A percentile compares a stretch with the other conserved stretches of the same genome.
Evolutionary conservation across 495 filamentous ascomycete species (phyloP).

Genomic region (Rusavskia elegans): DNA sequence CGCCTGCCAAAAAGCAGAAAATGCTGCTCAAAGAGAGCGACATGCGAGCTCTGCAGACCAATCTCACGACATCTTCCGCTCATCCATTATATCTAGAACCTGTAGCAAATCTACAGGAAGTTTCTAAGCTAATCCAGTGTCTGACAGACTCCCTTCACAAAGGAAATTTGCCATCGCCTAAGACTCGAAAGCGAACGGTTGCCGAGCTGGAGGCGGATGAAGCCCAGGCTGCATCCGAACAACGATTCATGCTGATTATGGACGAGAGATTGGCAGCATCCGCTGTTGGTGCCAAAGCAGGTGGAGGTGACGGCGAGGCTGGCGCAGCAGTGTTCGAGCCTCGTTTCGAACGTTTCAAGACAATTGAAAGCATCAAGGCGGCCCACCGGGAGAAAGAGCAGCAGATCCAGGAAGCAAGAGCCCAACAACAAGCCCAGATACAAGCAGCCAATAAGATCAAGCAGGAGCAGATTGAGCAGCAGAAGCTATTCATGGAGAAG

Average conservation of each 20-base stretch:
- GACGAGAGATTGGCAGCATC: conserved; percentile 61
- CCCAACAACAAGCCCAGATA: conserved; percentile 33
- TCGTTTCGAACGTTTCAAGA: conserved; percentile 79
- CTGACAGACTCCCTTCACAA: conserved; percentile 62
- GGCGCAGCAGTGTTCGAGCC: conserved; percentile 61
- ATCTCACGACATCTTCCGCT: conserved; percentile 52
- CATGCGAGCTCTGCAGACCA: conserved; percentile 56
- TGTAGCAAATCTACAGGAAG: conserved; percentile 47
- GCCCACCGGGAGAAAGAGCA: conserved; percentile 54
- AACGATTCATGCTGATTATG: conserved; percentile 82
- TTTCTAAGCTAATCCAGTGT: conserved; percentile 48
- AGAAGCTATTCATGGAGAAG: conserved; percentile 2
- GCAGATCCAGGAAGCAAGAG: conserved; percentile 49
- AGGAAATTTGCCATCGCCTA: conserved; percentile 62
- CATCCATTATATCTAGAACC: conserved; percentile 63
- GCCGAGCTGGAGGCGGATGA: conserved; percentile 92
- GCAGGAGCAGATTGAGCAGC: conserved; percentile 15
- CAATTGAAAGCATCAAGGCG: conserved; percentile 67
- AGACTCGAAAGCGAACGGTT: conserved; percentile 80
- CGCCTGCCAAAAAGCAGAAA: conserved; percentile 54
- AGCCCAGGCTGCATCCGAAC: conserved; percentile 71
- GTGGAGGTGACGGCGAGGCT: conserved; percentile 58
- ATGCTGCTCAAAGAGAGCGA: conserved; percentile 60
- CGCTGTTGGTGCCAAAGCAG: conserved; percentile 41
- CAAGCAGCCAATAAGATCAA: conserved; percentile 21